Evolutionary conservation across 805 yeast genomes (phyloP), one percentile per base, ranked within the genome.

Genomic region (Starmerella asiatica): DNA sequence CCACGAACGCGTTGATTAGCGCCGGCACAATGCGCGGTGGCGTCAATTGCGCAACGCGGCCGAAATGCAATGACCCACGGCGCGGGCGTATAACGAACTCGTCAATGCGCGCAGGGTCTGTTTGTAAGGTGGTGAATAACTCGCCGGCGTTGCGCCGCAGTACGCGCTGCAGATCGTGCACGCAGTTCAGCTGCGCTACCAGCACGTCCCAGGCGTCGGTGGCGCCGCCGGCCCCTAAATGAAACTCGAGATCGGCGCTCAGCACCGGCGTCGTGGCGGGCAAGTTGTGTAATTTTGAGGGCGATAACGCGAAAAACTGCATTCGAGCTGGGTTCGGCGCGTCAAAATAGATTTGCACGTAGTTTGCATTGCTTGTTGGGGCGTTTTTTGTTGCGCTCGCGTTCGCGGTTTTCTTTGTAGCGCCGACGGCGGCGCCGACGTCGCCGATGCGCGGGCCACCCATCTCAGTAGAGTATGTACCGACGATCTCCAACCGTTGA

Each of bases 261-360:
- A 1, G 19, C 29, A n/a, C 19, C 32, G 3, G 11, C 11, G 26
- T 7, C 26, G 11, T 11, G 26, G 11, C 26, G 9, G 21, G 16
- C 1, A 63, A 59, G 12, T 69, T 55, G 14, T 76, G 78, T 8
- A 85, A 65, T 3, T 73, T 60, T 3, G 84, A 79, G 0, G 94
- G 93, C n/a, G 67, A 62, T 3, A 76, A 55, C 0, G 95, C 76
- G 47, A 73, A 79, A 55, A 80, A 83, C 48, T 85, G 94, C 65
- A 86, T 67, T 43, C 71, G 69, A 21, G 65, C 66, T 16, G 79
- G 72, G 32, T 70, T 68, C 0, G 96, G 96, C 1, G 91, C 79
- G 20, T 70, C 69, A 54, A 73, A 85, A n/a, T 69, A 50, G 3
- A 79, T 58, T 23, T 23, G 9, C 26, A 23, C 26, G n/a, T n/a